phyloP scores from a whole-genome alignment of 1,139 yeast genomes.

The Ashbya aceris region DNA sequence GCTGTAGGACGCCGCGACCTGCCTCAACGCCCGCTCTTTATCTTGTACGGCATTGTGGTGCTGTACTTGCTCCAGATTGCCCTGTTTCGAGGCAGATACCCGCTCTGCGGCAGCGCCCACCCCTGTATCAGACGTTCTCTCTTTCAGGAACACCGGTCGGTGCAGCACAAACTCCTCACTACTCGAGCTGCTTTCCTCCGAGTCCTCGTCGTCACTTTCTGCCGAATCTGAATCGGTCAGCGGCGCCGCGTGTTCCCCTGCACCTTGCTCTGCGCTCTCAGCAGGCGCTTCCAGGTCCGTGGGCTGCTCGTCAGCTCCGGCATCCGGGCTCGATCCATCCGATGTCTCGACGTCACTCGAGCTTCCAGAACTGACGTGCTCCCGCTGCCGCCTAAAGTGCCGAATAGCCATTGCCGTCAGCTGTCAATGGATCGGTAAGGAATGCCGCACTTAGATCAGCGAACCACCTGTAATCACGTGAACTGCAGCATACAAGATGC shows the following conservation, averaged over 20 bases:
- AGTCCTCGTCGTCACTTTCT: neutral
- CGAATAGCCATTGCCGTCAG: slow-evolving; percentile 6
- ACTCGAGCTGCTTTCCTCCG: neutral
- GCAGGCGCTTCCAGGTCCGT: neutral
- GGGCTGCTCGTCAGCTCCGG: neutral
- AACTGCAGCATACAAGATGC: no score
- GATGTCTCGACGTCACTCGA: no score
- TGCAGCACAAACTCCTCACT: slow-evolving; percentile 15
- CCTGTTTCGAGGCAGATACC: slow-evolving; percentile 1
- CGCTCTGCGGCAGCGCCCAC: neutral
- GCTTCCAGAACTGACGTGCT: neutral
- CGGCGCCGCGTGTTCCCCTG: neutral
- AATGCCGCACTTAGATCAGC: no score
- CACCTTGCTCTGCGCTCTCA: neutral
- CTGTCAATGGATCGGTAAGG: no score
- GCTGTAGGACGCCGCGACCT: slow-evolving; percentile 14
- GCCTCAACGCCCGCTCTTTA: slow-evolving; percentile 8
- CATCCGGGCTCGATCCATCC: no score
- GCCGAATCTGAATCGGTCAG: neutral
- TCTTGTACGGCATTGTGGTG: slow-evolving; percentile 12
- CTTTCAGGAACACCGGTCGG: slow-evolving; percentile 24
- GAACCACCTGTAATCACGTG: no score
- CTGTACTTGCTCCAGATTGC: slow-evolving; percentile 12
- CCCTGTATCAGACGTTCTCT: neutral
- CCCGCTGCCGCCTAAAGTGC: slow-evolving; percentile 5